Percentiles rank a stretch among this genome's conserved stretches.
Conservation (phyloP, 495 filamentous ascomycete genomes). For the Copromyces sp. region DNA sequence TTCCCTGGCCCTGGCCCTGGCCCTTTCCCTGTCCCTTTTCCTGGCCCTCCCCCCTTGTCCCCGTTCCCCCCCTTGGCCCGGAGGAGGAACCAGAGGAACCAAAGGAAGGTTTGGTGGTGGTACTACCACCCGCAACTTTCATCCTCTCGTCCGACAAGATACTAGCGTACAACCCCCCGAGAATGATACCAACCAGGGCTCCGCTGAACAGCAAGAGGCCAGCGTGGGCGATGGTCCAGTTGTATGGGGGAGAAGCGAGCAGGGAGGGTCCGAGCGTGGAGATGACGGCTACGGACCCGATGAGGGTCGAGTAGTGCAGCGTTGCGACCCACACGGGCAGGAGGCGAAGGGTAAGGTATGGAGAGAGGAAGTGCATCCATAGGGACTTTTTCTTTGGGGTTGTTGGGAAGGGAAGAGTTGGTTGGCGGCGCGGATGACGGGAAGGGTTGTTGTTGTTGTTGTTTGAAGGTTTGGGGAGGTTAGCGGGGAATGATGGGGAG, state of each 20-base stretch:
- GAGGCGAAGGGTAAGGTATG: constrained; percentile 16
- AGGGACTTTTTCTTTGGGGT: not conserved
- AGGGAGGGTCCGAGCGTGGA: constrained; percentile 20
- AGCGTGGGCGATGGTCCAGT: constrained; percentile 11
- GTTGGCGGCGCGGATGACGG: not conserved
- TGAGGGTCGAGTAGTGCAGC: constrained; percentile 20
- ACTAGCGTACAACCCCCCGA: constrained; percentile 9
- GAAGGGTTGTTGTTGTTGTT: no score
- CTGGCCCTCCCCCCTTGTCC: not conserved
- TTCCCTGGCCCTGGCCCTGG: not conserved
- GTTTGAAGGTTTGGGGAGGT: not conserved
- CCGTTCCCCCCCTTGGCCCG: no score
- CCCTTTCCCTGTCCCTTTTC: not conserved
- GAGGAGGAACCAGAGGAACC: no score
- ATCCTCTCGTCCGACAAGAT: constrained; percentile 12
- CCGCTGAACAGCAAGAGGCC: constrained; percentile 19
- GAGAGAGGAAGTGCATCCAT: constrained; percentile 13
- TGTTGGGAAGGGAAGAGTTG: not conserved
- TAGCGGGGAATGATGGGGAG: not conserved
- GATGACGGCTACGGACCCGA: constrained; percentile 17
- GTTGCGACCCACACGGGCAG: constrained; percentile 19
- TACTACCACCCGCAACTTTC: constrained; percentile 1
- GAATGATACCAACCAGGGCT: constrained; percentile 16
- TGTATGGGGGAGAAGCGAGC: constrained; percentile 13
- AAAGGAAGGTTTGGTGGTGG: not conserved